Percentiles rank a stretch among this genome's conserved stretches.
phyloP scores from a whole-genome alignment of 1,284 basidiomycete species.

The Stygiomarasmius scandens region DNA sequence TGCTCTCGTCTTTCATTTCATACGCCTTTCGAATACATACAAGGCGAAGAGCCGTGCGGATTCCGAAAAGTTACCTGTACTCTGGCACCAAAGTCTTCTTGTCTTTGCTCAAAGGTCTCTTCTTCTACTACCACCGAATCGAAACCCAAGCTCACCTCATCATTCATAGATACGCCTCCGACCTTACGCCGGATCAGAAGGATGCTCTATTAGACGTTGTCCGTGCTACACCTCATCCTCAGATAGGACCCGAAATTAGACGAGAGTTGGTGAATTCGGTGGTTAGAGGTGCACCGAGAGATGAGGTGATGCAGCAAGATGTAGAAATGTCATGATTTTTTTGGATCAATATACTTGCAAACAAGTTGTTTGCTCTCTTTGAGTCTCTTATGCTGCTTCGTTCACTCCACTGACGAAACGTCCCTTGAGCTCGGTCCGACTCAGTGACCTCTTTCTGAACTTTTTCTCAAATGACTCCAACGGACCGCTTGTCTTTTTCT shows the following conservation, averaged over 20 bases:
- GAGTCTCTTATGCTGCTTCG: neutral
- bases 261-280: conserved; percentile 82
- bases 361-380: neutral
- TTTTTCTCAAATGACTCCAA: neutral
- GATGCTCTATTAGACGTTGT: conserved; percentile 95
- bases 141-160: conserved; percentile 1
- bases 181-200: conserved; percentile 97
- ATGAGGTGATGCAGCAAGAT: conserved; percentile 50
- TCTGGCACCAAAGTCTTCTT: conserved; percentile 98
- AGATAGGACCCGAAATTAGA: conserved; percentile 90
- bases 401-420: too few species aligned
- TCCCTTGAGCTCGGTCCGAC: too few species aligned
- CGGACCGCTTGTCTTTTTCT: too few species aligned
- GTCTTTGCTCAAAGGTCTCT: conserved; percentile 91
- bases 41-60: conserved; percentile 69
- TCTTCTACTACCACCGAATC: neutral
- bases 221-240: conserved; percentile 83
- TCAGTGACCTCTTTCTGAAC: neutral
- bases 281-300: conserved; percentile 67
- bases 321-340: conserved; percentile 56
- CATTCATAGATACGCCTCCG: conserved; percentile 82
- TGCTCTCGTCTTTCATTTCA: conserved; percentile 96
- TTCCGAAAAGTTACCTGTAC: conserved; percentile 83
- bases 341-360: too few species aligned
- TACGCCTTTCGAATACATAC: conserved; percentile 91